These are phyloP conservation scores for Panicum miliaceum DNA, from an alignment of 176 grass and related monocot species.

Conservation along the genomic window DNA sequence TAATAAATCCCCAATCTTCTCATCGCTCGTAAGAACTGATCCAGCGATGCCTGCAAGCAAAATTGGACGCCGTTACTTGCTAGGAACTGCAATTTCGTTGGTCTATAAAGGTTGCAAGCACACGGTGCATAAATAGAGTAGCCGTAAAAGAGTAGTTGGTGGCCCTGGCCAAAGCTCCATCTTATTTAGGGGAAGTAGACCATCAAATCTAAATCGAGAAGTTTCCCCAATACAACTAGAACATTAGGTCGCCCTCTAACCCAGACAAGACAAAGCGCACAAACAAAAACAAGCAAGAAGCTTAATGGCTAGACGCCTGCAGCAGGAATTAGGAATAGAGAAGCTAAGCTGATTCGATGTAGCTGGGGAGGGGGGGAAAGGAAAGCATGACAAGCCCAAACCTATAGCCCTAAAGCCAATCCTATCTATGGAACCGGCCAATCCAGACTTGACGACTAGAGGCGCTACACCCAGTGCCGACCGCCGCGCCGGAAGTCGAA, in stretches of 20 bases:
- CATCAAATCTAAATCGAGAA: neutral
- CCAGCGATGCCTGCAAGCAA: constrained; percentile 43
- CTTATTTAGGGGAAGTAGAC: neutral
- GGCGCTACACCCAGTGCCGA: neutral
- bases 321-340: neutral
- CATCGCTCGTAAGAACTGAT: constrained; percentile 25
- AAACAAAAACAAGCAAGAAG: neutral
- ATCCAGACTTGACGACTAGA: neutral
- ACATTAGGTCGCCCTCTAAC: neutral
- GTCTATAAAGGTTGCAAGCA: neutral
- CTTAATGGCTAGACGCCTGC: neutral
- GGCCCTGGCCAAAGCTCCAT: neutral
- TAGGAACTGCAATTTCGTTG: neutral
- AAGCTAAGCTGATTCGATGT: neutral
- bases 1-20: constrained; percentile 20
- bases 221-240: neutral
- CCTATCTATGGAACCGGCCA: neutral
- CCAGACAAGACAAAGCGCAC: neutral
- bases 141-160: neutral
- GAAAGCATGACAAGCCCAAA: neutral
- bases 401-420: neutral
- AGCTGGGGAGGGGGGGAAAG: neutral
- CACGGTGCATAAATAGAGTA: neutral
- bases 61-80: neutral
- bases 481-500: neutral